phyloP scores from a whole-genome alignment of 2,329 filamentous ascomycete species.

The Clonostachys rosea region DNA sequence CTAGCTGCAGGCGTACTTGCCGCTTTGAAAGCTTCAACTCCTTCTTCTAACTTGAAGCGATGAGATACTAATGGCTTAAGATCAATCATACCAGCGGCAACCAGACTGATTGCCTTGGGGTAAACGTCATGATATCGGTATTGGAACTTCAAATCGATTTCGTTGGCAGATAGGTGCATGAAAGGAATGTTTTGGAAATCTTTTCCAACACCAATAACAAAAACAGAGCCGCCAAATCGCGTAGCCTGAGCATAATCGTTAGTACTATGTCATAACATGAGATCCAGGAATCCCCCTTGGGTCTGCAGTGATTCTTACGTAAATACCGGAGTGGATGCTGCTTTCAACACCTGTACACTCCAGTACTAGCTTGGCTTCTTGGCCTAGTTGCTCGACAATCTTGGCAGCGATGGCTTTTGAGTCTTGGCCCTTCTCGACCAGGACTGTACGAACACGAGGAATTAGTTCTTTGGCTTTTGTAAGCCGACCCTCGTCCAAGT shows the following conservation, averaged over 20 bases:
- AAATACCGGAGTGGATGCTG: conserved; percentile 81
- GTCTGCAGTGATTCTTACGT: conserved; percentile 16
- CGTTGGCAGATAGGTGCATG: conserved; percentile 84
- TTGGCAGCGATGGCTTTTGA: conserved; percentile 16
- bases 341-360: conserved; percentile 97
- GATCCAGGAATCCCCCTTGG: background rate
- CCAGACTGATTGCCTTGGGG: conserved; percentile 85
- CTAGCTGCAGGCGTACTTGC: conserved; percentile 84
- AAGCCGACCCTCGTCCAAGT: conserved; percentile 44
- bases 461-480: conserved; percentile 11
- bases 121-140: conserved; percentile 96
- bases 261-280: background rate
- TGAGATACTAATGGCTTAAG: conserved; percentile 83
- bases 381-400: conserved; percentile 12
- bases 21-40: conserved; percentile 83
- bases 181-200: conserved; percentile 95
- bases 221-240: conserved; percentile 95
- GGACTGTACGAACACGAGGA: conserved; percentile 31
- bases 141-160: conserved; percentile 94
- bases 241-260: conserved; percentile 52
- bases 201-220: conserved; percentile 92
- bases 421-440: conserved; percentile 6
- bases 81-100: conserved; percentile 80
- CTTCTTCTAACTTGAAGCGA: conserved; percentile 82
- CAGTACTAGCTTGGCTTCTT: conserved; percentile 56